These are phyloP conservation scores for Limonium bicolor DNA, from an alignment of 148 eudicot genomes.

Conservation along the genomic window DNA sequence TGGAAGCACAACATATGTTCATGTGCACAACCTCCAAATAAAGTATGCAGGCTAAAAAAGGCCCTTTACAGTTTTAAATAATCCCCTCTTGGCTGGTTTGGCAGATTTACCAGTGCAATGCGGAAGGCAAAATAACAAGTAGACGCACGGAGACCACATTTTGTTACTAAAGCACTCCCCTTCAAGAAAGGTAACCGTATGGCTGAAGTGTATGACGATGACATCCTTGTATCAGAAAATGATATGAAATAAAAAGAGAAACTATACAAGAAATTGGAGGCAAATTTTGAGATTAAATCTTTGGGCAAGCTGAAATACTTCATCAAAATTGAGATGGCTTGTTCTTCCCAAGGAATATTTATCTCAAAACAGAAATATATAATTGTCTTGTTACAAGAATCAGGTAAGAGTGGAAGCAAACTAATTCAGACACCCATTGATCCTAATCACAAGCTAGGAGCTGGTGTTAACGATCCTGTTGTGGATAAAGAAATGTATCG, in stretches of 20 bases:
- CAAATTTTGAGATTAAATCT: not conserved
- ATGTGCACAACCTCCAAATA: too few species aligned
- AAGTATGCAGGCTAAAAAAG: too few species aligned
- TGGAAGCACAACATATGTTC: too few species aligned
- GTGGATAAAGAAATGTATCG: slow-evolving; percentile 4
- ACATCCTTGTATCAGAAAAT: too few species aligned
- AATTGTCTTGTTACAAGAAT: not conserved
- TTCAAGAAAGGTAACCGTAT: too few species aligned
- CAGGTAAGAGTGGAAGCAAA: slow-evolving; percentile 1
- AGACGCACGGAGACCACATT: too few species aligned
- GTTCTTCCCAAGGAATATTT: slow-evolving; percentile 1
- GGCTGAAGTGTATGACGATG: too few species aligned
- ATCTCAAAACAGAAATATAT: slow-evolving; percentile 3
- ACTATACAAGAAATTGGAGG: not conserved
- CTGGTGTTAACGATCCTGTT: not conserved
- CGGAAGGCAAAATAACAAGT: too few species aligned
- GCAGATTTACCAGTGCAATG: too few species aligned
- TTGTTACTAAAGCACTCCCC: too few species aligned
- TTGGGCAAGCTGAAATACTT: slow-evolving; percentile 1
- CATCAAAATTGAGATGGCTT: slow-evolving; percentile 1
- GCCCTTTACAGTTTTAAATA: too few species aligned
- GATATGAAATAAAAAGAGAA: not conserved
- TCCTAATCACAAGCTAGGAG: slow-evolving; percentile 1
- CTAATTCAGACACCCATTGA: slow-evolving; percentile 4
- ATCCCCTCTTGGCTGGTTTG: too few species aligned